phyloP scores from a whole-genome alignment of 805 yeast genomes.

The Yarrowia sp. region DNA sequence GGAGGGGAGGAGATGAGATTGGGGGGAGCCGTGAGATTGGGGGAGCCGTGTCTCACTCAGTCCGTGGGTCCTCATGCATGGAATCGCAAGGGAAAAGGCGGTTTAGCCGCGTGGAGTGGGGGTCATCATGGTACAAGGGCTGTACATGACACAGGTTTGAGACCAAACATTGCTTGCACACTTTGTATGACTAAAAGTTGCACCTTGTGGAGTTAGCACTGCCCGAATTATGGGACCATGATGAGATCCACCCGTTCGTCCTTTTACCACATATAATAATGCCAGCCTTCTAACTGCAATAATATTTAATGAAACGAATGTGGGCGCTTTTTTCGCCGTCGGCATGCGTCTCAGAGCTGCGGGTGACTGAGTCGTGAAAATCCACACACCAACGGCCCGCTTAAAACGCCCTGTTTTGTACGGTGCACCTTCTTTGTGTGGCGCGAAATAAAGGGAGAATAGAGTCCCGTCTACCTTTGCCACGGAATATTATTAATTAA shows the following conservation, averaged over 20 bases:
- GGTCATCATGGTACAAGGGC: not conserved
- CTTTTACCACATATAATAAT: slow-evolving; percentile 2
- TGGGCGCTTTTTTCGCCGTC: not conserved
- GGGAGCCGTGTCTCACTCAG: too few relatives aligned
- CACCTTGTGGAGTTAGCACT: too few relatives aligned
- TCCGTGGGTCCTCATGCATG: not conserved
- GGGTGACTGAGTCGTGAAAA: not conserved
- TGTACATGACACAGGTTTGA: too few relatives aligned
- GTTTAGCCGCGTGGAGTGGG: not conserved
- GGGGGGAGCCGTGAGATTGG: not conserved
- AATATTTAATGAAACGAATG: slow-evolving; percentile 15
- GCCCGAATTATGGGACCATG: not conserved
- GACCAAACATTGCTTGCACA: too few relatives aligned
- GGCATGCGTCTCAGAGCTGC: too few relatives aligned
- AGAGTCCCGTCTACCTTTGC: not conserved
- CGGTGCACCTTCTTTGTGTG: not conserved
- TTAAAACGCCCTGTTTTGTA: slow-evolving; percentile 17
- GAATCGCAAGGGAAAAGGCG: too few relatives aligned
- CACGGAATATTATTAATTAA: not conserved
- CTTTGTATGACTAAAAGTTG: too few relatives aligned
- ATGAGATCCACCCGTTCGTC: slow-evolving; percentile 2
- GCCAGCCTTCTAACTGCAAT: not conserved
- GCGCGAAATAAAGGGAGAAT: not conserved
- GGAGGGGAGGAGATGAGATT: not conserved
- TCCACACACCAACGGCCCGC: slow-evolving; percentile 1